Conservation (phyloP, 2,329 filamentous ascomycete genomes). For the Malbranchea cinnamomea region DNA sequence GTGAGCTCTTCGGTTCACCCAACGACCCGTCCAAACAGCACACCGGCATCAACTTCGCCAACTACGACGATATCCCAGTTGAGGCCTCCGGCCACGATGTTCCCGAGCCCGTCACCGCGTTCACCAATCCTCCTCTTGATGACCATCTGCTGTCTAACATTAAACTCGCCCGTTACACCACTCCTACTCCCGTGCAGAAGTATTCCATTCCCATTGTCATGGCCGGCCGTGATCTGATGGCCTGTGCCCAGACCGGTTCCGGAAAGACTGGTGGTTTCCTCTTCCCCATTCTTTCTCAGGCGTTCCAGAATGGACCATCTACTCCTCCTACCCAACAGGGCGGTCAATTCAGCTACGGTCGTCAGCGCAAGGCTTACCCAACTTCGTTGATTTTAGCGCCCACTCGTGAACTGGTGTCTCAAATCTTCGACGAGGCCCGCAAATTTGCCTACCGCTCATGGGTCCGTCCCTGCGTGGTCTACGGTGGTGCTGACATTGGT, state of each 20-base stretch:
- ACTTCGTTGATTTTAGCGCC: slow-evolving; percentile 92
- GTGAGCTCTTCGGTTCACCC: slow-evolving; percentile 80
- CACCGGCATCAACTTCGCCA: slow-evolving; percentile 99
- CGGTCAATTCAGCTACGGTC: slow-evolving; percentile 56
- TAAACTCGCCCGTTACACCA: slow-evolving; percentile 82
- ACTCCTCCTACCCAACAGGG: slow-evolving; percentile 46
- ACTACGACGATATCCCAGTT: slow-evolving; percentile 98
- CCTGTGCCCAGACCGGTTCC: slow-evolving; percentile 98
- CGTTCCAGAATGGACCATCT: slow-evolving; percentile 78
- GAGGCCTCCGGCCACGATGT: slow-evolving; percentile 91
- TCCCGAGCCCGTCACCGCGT: slow-evolving; percentile 76
- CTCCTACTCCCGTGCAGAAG: slow-evolving; percentile 95
- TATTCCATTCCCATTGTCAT: slow-evolving; percentile 99
- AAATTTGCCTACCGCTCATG: slow-evolving; percentile 98
- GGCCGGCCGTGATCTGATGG: slow-evolving; percentile 95
- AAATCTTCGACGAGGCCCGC: slow-evolving; percentile 94
- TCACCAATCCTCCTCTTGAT: slow-evolving; percentile 90
- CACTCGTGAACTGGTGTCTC: slow-evolving; percentile 94
- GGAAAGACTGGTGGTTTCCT: slow-evolving; percentile 99
- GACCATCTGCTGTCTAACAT: slow-evolving; percentile 91
- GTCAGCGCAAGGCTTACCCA: slow-evolving; percentile 94
- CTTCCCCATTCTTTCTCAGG: slow-evolving; percentile 97
- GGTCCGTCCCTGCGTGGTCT: slow-evolving; percentile 96
- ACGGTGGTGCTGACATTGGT: slow-evolving; percentile 97
- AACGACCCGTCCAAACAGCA: slow-evolving; percentile 93